Evolutionary conservation across 2,329 filamentous ascomycete species (phyloP), one percentile per base, ranked within the genome.

Genomic region (Penicillium sclerotiorum): DNA sequence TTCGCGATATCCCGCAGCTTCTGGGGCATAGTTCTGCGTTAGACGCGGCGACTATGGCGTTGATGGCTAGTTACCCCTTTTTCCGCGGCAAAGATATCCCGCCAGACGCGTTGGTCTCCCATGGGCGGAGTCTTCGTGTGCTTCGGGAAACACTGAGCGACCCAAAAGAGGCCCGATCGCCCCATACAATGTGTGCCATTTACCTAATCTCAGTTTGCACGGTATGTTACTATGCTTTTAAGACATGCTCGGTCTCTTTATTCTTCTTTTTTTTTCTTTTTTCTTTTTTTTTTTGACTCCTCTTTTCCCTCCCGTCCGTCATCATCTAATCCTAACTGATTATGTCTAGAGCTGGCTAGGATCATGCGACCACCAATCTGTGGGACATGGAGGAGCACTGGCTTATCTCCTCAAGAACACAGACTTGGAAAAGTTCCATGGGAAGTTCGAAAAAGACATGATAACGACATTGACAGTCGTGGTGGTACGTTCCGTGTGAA

Each of bases 201-300:
- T 59, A 65, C 20, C 44, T 68, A 6, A 56, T 67, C 25, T 59
- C 62, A 27, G 60, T 65, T n/a, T 67, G 62, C 36, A 61, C 67
- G 61, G 64, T 65, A 45, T 36, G 35, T 27, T 22, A 12, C 5
- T 13, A 12, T 3, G 12, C 22, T 35, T 13, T 15, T 23, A 8
- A 9, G 6, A 4, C 25, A 28, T 9, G 3, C n/a, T n/a, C n/a
- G n/a, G n/a, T n/a, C n/a, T n/a, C n/a, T n/a, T n/a, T n/a, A n/a
- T n/a, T n/a, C n/a, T n/a, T n/a, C n/a, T n/a, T n/a, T n/a, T n/a
- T n/a, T n/a, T n/a, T n/a, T n/a, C n/a, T n/a, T n/a, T n/a, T n/a
- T n/a, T n/a, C n/a, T n/a, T n/a, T n/a, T n/a, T n/a, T n/a, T n/a
- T n/a, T n/a, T n/a, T n/a, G n/a, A n/a, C n/a, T n/a, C n/a, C n/a